These are phyloP conservation scores for Arachis stenosperma DNA, from an alignment of 306 rosid species.

Conservation along the genomic window DNA sequence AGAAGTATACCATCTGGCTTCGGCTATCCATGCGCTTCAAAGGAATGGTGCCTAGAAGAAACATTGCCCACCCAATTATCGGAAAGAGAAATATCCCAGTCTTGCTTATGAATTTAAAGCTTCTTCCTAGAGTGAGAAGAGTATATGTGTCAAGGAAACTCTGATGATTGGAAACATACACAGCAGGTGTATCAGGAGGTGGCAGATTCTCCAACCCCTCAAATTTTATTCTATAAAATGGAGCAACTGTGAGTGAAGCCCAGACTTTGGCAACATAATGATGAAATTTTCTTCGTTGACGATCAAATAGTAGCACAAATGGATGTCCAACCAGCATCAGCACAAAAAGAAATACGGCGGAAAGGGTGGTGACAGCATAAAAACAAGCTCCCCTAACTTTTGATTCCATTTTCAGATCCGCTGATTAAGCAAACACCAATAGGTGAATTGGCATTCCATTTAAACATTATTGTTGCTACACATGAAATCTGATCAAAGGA, in stretches of 20 bases:
- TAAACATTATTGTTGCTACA: neutral
- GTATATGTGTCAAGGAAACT: slow-evolving; percentile 92
- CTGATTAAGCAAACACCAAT: slow-evolving; percentile 41
- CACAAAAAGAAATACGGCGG: slow-evolving; percentile 68
- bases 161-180: slow-evolving; percentile 95
- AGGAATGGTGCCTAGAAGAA: slow-evolving; percentile 80
- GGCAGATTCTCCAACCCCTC: slow-evolving; percentile 92
- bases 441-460: slow-evolving; percentile 8
- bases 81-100: slow-evolving; percentile 89
- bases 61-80: slow-evolving; percentile 98
- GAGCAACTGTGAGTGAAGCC: slow-evolving; percentile 68
- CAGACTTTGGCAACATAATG: slow-evolving; percentile 77
- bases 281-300: slow-evolving; percentile 68
- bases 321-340: slow-evolving; percentile 84
- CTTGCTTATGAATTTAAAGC: slow-evolving; percentile 96
- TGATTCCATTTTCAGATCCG: slow-evolving; percentile 65
- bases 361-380: slow-evolving; percentile 58
- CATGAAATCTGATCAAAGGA: slow-evolving; percentile 21
- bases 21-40: slow-evolving; percentile 89
- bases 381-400: slow-evolving; percentile 78
- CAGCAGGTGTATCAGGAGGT: slow-evolving; percentile 75
- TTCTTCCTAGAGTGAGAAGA: slow-evolving; percentile 84
- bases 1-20: slow-evolving; percentile 85
- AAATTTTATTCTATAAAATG: slow-evolving; percentile 67
- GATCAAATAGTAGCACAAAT: slow-evolving; percentile 64